These are phyloP conservation scores for Zygoascus hellenicus DNA, from an alignment of 1,139 yeast genomes.

Conservation along the genomic window DNA sequence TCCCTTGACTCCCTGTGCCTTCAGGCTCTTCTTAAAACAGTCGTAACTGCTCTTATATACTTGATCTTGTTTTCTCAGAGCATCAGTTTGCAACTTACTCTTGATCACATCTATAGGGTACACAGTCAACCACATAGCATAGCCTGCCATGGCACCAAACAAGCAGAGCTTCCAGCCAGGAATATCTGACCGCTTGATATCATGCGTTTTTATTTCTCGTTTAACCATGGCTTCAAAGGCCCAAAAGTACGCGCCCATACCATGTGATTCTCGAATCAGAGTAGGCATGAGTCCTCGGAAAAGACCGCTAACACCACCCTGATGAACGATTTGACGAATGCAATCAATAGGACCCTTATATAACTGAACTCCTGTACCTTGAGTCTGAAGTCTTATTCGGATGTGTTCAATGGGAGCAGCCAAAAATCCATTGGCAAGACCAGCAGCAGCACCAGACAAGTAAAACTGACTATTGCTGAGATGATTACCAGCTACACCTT, in stretches of 20 bases:
- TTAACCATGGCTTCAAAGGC: constrained; percentile 83
- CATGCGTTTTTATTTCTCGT: constrained; percentile 45
- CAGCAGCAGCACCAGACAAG: constrained; percentile 80
- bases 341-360: constrained; percentile 82
- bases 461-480: constrained; percentile 56
- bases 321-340: constrained; percentile 51
- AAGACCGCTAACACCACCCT: constrained; percentile 53
- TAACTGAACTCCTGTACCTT: constrained; percentile 43
- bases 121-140: constrained; percentile 71
- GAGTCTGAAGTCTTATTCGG: constrained; percentile 86
- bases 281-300: constrained; percentile 81
- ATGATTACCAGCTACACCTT: constrained; percentile 36
- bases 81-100: constrained; percentile 81
- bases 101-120: constrained; percentile 86
- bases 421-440: constrained; percentile 77
- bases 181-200: constrained; percentile 53
- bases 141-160: constrained; percentile 83
- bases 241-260: constrained; percentile 77
- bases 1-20: constrained; percentile 59
- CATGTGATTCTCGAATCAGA: constrained; percentile 73
- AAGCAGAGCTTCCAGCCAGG: constrained; percentile 81
- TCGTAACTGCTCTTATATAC: constrained; percentile 46
- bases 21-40: constrained; percentile 51
- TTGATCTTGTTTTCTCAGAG: constrained; percentile 44
- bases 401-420: constrained; percentile 93